Evolutionary conservation across 1,284 basidiomycete species (phyloP).

Genomic region (Ganoderma boninense): DNA sequence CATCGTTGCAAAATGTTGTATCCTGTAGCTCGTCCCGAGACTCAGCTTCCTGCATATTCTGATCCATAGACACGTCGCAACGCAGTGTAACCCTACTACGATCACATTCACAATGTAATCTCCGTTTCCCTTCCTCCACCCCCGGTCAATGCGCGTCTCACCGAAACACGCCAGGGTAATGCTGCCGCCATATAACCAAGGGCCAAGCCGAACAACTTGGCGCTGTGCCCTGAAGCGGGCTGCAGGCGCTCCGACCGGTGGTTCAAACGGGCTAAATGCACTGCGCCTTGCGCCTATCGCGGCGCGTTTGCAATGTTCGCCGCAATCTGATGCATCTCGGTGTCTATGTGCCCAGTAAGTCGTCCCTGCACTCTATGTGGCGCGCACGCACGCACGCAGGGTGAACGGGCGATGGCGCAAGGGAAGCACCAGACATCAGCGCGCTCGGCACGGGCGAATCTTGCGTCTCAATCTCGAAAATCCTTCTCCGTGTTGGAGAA

Average conservation of each 20-base stretch:
- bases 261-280: background rate
- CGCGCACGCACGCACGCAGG: background rate
- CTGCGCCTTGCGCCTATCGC: constrained; percentile 1
- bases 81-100: constrained; percentile 23
- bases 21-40: constrained; percentile 31
- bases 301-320: background rate
- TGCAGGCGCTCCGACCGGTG: background rate
- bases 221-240: background rate
- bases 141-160: background rate
- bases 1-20: constrained; percentile 36
- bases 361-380: no score
- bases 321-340: background rate
- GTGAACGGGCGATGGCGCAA: background rate
- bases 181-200: background rate
- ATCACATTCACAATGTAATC: constrained; percentile 15
- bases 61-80: constrained; percentile 10
- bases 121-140: constrained; percentile 6
- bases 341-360: background rate
- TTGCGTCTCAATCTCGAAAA: constrained; percentile 3
- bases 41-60: background rate
- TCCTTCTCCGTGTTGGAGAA: background rate
- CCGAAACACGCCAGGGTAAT: background rate
- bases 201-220: background rate
- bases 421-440: background rate
- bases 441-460: background rate